These are phyloP conservation scores for Gastrolobium bilobum DNA, from an alignment of 306 rosid species.

Conservation along the genomic window DNA sequence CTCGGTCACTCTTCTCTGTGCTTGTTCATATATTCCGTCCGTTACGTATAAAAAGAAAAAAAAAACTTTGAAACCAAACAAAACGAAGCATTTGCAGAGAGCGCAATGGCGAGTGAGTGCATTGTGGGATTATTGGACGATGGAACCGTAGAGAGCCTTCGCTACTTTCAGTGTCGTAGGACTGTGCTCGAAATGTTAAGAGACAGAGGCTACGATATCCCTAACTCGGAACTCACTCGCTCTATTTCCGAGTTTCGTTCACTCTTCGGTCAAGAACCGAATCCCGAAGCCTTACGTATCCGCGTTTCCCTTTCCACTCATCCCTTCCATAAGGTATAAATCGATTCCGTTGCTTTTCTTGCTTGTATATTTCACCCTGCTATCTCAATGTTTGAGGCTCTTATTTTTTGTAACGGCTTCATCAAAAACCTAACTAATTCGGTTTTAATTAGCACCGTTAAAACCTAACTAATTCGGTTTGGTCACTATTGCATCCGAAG, in stretches of 20 bases:
- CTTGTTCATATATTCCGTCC: too few species aligned
- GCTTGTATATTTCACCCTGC: too few species aligned
- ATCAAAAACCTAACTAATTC: too few species aligned
- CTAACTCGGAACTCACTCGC: slow-evolving; percentile 46
- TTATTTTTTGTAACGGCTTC: not conserved
- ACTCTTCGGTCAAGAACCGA: slow-evolving; percentile 50
- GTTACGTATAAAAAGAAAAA: too few species aligned
- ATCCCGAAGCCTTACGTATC: slow-evolving; percentile 47
- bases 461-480: too few species aligned
- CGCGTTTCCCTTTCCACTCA: slow-evolving; percentile 47
- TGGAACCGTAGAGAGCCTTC: slow-evolving; percentile 50
- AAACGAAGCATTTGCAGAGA: not conserved
- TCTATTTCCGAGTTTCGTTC: slow-evolving; percentile 54
- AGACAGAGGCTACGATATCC: slow-evolving; percentile 65
- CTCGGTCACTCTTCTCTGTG: too few species aligned
- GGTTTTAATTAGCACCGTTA: too few species aligned
- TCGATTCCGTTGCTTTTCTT: not conserved
- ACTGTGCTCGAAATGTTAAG: slow-evolving; percentile 61
- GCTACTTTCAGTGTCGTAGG: slow-evolving; percentile 50
- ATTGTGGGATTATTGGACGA: not conserved
- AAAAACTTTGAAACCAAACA: too few species aligned
- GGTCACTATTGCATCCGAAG: too few species aligned
- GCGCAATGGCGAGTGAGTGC: slow-evolving; percentile 15
- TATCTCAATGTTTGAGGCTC: not conserved
- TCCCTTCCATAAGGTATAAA: slow-evolving; percentile 50